Base-by-base conservation (phyloP, 306 rosid species). In the Vigna radiata region DNA sequence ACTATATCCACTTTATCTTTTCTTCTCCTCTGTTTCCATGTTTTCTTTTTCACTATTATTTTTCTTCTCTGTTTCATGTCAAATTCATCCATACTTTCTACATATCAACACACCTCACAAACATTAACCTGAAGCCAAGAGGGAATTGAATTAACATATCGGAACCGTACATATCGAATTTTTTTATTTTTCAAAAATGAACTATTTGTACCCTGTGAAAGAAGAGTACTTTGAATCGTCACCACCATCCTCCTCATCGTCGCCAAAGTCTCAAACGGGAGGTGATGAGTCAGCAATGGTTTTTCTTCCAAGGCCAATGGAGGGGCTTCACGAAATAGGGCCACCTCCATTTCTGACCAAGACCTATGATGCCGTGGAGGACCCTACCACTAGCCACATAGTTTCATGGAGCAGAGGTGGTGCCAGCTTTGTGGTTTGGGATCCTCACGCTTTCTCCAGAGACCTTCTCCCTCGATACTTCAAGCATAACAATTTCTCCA, bases 311-410 rank as follows among this genome's bases (percentile, higher is more conserved):
- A 78, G 84, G 85, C 99, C 99, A 41, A 88, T 89, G 91, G 92
- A 88, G 80, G 91, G 99, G 2, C 89, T 95, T 18, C 86, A 95
- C 71, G 97, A 92, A 44, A 31, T 68, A 2, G 99, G 99, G 1
- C 97, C 97, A 16, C 97, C 99, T 1, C 99, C 99, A 33, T 95
- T 95, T 50, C 90, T 95, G 19, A 90, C 90, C 56, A 95, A 95
- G 88, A 89, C 96, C 0, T 95, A 75, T 36, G 99, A 95, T 52
- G 90, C 88, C 75, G 97, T 95, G 67, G 99, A 89, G 29, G 91
- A 95, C 73, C 87, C 87, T 2, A 33, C 66, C 11, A 88, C 90
- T 1, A 62, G 89, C 63, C 90, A 78, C 77, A 48, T 92, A 41
- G 85, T 95, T 48, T 90, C 97, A 11, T 95, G 99, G 99, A 90